Conservation (phyloP, 108 stramenopile species). For the Chaetoceros muelleri region DNA sequence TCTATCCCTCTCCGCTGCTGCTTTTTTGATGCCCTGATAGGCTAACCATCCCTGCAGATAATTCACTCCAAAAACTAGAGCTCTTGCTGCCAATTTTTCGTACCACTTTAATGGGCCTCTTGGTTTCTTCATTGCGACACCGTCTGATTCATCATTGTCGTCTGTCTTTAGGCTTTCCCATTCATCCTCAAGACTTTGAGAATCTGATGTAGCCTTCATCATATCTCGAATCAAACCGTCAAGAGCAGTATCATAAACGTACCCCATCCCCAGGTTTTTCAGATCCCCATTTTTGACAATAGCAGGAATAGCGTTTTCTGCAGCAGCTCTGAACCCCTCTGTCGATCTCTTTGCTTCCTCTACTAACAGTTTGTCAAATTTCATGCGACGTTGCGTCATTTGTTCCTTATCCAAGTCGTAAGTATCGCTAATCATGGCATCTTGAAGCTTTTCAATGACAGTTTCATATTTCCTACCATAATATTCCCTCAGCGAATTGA, state of each 20-base stretch:
- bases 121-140: not conserved
- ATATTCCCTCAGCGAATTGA: constrained; percentile 24
- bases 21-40: constrained; percentile 57
- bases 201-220: constrained; percentile 42
- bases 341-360: constrained; percentile 24
- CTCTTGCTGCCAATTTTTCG: constrained; percentile 56
- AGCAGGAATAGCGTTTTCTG: constrained; percentile 43
- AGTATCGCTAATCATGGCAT: not conserved
- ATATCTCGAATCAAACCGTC: constrained; percentile 65
- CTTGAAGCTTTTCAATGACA: constrained; percentile 9
- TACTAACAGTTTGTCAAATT: constrained; percentile 6
- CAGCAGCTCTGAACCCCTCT: constrained; percentile 43
- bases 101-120: constrained; percentile 51
- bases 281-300: constrained; percentile 16
- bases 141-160: not conserved
- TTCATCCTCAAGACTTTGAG: constrained; percentile 20
- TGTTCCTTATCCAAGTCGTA: not conserved
- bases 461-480: constrained; percentile 26
- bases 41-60: constrained; percentile 81
- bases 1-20: constrained; percentile 59
- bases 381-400: constrained; percentile 5
- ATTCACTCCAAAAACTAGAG: constrained; percentile 61
- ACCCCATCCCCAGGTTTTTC: constrained; percentile 15
- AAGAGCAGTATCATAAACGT: constrained; percentile 27
- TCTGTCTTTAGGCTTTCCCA: constrained; percentile 11